These are phyloP conservation scores for Taphrina pruni DNA, from an alignment of 1,139 yeast genomes.

Conservation along the genomic window DNA sequence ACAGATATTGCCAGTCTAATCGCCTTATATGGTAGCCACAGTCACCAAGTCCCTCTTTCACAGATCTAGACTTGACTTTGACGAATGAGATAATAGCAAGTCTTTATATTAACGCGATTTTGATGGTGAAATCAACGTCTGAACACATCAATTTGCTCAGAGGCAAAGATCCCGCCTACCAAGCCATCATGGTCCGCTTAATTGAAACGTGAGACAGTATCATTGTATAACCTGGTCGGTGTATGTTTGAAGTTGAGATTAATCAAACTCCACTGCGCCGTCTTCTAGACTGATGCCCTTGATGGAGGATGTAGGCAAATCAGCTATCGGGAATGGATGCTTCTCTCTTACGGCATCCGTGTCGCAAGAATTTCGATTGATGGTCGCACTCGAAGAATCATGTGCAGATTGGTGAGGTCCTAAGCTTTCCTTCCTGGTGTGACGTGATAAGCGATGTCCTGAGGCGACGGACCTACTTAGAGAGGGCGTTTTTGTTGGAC, in stretches of 20 bases:
- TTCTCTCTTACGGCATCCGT: neutral
- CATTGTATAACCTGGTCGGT: neutral
- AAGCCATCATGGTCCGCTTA: too few relatives aligned
- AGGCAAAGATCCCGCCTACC: too few relatives aligned
- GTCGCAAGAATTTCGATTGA: neutral
- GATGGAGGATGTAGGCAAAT: neutral
- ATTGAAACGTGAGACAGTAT: too few relatives aligned
- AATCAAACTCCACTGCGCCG: slow-evolving; percentile 29
- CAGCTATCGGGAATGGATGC: neutral
- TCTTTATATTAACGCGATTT: too few relatives aligned
- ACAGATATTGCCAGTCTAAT: too few relatives aligned
- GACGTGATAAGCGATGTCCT: slow-evolving; percentile 27
- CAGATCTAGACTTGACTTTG: too few relatives aligned
- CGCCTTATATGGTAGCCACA: too few relatives aligned
- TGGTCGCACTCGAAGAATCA: neutral
- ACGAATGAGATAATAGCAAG: too few relatives aligned
- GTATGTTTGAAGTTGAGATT: neutral
- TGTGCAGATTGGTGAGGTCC: slow-evolving; percentile 3
- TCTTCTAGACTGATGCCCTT: slow-evolving; percentile 36
- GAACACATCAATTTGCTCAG: too few relatives aligned
- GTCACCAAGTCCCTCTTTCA: too few relatives aligned
- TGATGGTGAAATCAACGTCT: too few relatives aligned
- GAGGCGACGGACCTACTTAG: slow-evolving; percentile 21
- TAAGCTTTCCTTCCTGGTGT: slow-evolving; percentile 19
- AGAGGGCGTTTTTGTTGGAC: slow-evolving; percentile 2